Percentiles rank a stretch among this genome's conserved stretches.
Evolutionary conservation across 495 filamentous ascomycete genomes (phyloP).

Genomic region (Penicillium paxilli): DNA sequence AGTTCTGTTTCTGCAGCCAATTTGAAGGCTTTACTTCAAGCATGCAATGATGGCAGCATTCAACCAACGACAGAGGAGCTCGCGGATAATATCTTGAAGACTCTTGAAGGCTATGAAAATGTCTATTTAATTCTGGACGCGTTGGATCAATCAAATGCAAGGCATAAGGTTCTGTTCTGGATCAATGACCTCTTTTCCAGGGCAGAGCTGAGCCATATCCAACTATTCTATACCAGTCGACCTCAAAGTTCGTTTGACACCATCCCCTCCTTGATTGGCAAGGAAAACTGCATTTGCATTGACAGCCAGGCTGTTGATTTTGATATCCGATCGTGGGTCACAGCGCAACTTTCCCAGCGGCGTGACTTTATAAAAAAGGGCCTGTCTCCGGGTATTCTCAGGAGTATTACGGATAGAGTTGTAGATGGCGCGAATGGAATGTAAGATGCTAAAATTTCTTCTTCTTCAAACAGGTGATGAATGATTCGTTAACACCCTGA

Average conservation of each 20-base stretch:
- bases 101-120: constrained; percentile 14
- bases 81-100: constrained; percentile 9
- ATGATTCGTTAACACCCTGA: constrained; percentile 2
- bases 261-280: constrained; percentile 14
- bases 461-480: too few species aligned
- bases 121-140: constrained; percentile 27
- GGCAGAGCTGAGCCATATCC: constrained; percentile 14
- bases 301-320: constrained; percentile 20
- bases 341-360: constrained; percentile 19
- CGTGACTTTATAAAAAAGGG: constrained; percentile 22
- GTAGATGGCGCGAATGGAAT: constrained; percentile 35
- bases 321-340: constrained; percentile 29
- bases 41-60: constrained; percentile 13
- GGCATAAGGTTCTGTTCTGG: constrained; percentile 16
- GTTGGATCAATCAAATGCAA: constrained; percentile 30
- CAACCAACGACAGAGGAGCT: constrained; percentile 17
- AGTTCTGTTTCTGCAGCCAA: constrained; percentile 5
- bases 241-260: constrained; percentile 24
- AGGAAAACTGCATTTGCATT: constrained; percentile 11
- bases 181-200: constrained; percentile 20
- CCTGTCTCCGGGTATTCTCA: constrained; percentile 15
- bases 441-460: too few species aligned
- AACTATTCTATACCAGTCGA: constrained; percentile 29
- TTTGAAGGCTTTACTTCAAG: constrained; percentile 18
- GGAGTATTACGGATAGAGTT: constrained; percentile 15